Percentiles rank a stretch among this genome's conserved stretches.
These are phyloP conservation scores for Ustilago vetiveriae DNA, from an alignment of 1,284 basidiomycete genomes.

Conservation along the genomic window DNA sequence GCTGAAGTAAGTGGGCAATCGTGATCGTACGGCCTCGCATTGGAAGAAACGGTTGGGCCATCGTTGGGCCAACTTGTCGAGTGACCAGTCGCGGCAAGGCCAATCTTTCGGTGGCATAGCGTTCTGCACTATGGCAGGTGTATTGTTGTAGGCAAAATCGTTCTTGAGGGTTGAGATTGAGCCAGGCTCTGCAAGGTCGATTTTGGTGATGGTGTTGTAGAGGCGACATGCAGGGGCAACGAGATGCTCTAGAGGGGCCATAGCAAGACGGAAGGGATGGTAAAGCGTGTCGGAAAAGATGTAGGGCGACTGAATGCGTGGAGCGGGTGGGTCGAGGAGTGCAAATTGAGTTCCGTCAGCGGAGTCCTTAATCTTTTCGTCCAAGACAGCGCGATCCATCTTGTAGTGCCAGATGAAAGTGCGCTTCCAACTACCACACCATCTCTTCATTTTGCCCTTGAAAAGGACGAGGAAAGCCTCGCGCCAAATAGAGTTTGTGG, in stretches of 20 bases:
- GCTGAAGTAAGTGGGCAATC: conserved; percentile 46
- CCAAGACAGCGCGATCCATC: conserved; percentile 18
- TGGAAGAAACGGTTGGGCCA: conserved; percentile 56
- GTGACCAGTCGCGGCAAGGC: conserved; percentile 54
- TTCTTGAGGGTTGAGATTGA: conserved; percentile 29
- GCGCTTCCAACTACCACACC: conserved; percentile 63
- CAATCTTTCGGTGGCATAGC: conserved; percentile 52
- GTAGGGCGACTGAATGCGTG: conserved; percentile 39
- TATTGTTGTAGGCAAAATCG: conserved; percentile 36
- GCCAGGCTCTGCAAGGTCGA: conserved; percentile 35
- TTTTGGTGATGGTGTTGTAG: conserved; percentile 42
- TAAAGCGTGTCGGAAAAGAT: conserved; percentile 60
- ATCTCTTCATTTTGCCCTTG: conserved; percentile 44
- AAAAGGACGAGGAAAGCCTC: conserved; percentile 46
- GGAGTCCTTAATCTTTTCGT: conserved; percentile 22
- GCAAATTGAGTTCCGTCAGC: conserved; percentile 32
- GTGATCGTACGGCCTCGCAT: conserved; percentile 57
- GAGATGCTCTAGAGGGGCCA: conserved; percentile 46
- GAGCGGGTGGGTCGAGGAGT: conserved; percentile 21
- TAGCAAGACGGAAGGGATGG: conserved; percentile 56
- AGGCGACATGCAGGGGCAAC: conserved; percentile 37
- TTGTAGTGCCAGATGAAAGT: conserved; percentile 48
- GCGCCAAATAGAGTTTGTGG: conserved; percentile 54
- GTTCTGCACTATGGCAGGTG: conserved; percentile 54
- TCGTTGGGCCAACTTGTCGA: conserved; percentile 42